Percentiles rank a stretch among this genome's conserved stretches.
Evolutionary conservation across 495 filamentous ascomycete species (phyloP).

Genomic region (Cenococcum geophilum): DNA sequence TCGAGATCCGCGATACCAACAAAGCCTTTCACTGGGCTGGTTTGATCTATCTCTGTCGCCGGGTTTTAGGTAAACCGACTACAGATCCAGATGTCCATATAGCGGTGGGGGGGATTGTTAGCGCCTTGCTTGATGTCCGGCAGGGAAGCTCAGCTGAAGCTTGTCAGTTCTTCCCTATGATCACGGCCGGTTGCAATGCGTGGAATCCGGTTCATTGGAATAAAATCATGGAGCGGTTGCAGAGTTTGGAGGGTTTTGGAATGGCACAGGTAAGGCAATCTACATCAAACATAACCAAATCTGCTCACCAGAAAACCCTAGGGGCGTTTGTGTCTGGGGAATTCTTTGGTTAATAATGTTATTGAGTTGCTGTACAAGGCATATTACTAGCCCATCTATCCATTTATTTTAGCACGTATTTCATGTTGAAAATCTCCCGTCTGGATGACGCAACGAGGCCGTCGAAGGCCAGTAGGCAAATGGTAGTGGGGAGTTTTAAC

Average conservation of each 20-base stretch:
- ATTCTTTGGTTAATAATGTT: too few relatives aligned
- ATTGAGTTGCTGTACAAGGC: too few relatives aligned
- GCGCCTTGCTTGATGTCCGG: slow-evolving; percentile 56
- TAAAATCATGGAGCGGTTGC: slow-evolving; percentile 61
- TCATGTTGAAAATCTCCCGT: too few relatives aligned
- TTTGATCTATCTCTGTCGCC: slow-evolving; percentile 67
- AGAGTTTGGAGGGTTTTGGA: slow-evolving; percentile 64
- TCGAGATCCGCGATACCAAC: slow-evolving; percentile 72
- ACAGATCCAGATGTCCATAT: slow-evolving; percentile 54
- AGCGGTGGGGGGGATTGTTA: slow-evolving; percentile 60
- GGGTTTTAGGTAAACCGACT: slow-evolving; percentile 58
- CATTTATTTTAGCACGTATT: too few relatives aligned
- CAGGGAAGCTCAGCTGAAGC: slow-evolving; percentile 67
- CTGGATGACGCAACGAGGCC: too few relatives aligned
- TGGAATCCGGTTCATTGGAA: slow-evolving; percentile 48
- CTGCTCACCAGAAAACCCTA: too few relatives aligned
- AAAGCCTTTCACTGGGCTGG: slow-evolving; percentile 76
- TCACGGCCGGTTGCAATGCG: slow-evolving; percentile 76
- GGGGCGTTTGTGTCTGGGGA: too few relatives aligned
- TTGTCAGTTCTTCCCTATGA: slow-evolving; percentile 75
- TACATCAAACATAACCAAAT: slow-evolving; percentile 4
- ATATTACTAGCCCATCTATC: too few relatives aligned
- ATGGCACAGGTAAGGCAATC: slow-evolving; percentile 60
- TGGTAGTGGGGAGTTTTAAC: too few relatives aligned
- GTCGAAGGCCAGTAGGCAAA: too few relatives aligned